Conservation (phyloP, 164 flowering plant species). For the Magnolia officinalis region DNA sequence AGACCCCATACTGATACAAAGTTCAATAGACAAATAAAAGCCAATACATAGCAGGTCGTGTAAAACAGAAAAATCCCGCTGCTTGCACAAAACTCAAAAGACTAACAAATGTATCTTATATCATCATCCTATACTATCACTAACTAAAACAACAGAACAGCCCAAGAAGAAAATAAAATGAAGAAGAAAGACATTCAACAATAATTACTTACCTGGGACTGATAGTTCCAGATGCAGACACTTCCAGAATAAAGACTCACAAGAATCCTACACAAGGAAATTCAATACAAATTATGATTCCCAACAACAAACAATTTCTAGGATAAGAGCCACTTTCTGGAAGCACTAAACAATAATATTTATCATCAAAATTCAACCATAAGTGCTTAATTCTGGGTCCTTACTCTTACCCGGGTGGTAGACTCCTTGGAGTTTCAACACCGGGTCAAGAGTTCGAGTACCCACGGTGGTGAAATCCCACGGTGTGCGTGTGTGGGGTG, state of each 20-base stretch:
- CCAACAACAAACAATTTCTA: not conserved
- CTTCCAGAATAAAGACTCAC: conserved; percentile 90
- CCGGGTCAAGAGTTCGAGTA: too few species aligned
- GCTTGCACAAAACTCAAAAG: not conserved
- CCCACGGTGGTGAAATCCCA: too few species aligned
- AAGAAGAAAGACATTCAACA: not conserved
- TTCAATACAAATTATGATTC: not conserved
- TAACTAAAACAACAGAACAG: not conserved
- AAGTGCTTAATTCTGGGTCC: not conserved
- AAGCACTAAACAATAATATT: not conserved
- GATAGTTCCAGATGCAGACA: conserved; percentile 86
- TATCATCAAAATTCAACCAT: not conserved
- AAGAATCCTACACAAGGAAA: conserved; percentile 62
- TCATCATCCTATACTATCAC: not conserved
- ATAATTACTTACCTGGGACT: conserved; percentile 48
- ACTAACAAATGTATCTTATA: not conserved
- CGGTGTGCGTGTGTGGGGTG: too few species aligned
- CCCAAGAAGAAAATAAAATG: not conserved
- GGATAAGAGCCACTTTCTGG: not conserved
- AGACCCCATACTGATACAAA: too few species aligned
- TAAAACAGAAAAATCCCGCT: not conserved
- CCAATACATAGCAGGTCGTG: not conserved
- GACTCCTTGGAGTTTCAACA: too few species aligned
- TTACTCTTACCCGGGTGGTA: too few species aligned
- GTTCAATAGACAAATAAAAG: not conserved